Evolutionary conservation across 2,329 filamentous ascomycete genomes (phyloP), one percentile per base, ranked within the genome.

Genomic region (Pseudogymnoascus sp.): DNA sequence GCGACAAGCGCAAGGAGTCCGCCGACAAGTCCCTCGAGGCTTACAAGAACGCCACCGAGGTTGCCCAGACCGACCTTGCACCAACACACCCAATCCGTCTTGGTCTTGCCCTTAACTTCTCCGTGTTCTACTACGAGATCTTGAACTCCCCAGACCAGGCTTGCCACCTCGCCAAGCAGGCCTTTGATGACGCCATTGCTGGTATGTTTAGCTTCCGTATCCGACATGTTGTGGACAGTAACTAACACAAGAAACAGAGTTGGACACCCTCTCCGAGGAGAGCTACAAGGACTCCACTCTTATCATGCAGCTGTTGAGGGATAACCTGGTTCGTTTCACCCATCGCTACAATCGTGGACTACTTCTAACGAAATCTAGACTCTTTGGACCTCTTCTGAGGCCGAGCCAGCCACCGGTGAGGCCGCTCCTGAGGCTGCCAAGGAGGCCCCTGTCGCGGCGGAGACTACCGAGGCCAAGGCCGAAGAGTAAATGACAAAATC

Each of bases 41-140:
- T 68, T 97, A 97, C 88, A 97, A 97, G 92, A 96, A 90, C 79
- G 93, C 93, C 72, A 97, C 93, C 81, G 93, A 97, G 74, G 93
- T 97, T 74, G 94, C 94, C 71, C 93, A 97, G 84, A 96, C 90
- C 69, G 93, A 97, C 80, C 88, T 97, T 71, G 93, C 93, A 66
- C 93, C 93, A 66, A 97, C 94, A 65, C 93, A 97, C 84, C 93
- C 93, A 72, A 97, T 97, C 82, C 92, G 93, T 74, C 90, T 97
- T 69, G 93, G 93, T 78, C 88, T 97, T 73, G 93, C 93, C 70
- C 87, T 97, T 71, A 97, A 97, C 88, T 97, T 97, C 87, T 97
- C 92, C 67, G 93, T 97, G 73, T 97, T 97, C 84, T 96, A 96
- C 87, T 96, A 97, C 80, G 94, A 97, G 85, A 97, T 97, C 77